These are phyloP conservation scores for Zymoseptoria ardabiliae DNA, from an alignment of 2,329 filamentous ascomycete species.

Conservation along the genomic window DNA sequence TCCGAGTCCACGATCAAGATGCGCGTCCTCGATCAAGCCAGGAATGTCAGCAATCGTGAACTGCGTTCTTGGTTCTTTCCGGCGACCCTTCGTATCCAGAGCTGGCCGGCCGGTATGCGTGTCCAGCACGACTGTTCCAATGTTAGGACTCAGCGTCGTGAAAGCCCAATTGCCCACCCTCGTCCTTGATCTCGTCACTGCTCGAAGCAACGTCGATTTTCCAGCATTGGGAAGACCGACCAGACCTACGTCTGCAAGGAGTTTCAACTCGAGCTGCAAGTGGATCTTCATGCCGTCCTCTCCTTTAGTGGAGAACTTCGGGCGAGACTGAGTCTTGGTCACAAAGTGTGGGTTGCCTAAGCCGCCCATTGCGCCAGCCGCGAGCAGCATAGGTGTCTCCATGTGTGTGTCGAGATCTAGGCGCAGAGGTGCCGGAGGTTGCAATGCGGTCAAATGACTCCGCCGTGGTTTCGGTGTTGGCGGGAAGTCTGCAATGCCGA, in stretches of 20 bases:
- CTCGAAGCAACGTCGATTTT: conserved; percentile 84
- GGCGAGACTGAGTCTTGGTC: conserved; percentile 63
- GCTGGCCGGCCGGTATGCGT: conserved; percentile 69
- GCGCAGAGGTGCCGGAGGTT: conserved; percentile 64
- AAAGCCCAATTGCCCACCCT: conserved; percentile 94
- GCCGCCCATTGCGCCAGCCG: conserved; percentile 80
- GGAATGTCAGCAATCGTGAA: conserved; percentile 97
- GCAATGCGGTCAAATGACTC: conserved; percentile 54
- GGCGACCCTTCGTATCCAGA: conserved; percentile 40
- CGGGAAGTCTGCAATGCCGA: conserved; percentile 53
- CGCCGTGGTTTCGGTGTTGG: conserved; percentile 48
- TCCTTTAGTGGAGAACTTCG: conserved; percentile 83
- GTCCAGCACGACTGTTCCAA: conserved; percentile 91
- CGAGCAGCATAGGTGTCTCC: conserved; percentile 74
- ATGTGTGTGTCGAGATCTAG: conserved; percentile 59
- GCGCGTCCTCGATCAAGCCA: conserved; percentile 83
- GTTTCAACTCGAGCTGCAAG: conserved; percentile 83
- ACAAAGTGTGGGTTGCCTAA: conserved; percentile 91
- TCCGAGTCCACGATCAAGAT: conserved; percentile 83
- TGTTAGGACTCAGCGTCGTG: conserved; percentile 89
- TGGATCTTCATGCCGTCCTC: conserved; percentile 70
- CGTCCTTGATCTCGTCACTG: conserved; percentile 80
- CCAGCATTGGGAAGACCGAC: conserved; percentile 94
- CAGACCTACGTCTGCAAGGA: conserved; percentile 88
- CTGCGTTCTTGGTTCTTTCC: conserved; percentile 57